Base-by-base conservation (phyloP, 2,329 filamentous ascomycete species). In the Nigrospora sphaerica region DNA sequence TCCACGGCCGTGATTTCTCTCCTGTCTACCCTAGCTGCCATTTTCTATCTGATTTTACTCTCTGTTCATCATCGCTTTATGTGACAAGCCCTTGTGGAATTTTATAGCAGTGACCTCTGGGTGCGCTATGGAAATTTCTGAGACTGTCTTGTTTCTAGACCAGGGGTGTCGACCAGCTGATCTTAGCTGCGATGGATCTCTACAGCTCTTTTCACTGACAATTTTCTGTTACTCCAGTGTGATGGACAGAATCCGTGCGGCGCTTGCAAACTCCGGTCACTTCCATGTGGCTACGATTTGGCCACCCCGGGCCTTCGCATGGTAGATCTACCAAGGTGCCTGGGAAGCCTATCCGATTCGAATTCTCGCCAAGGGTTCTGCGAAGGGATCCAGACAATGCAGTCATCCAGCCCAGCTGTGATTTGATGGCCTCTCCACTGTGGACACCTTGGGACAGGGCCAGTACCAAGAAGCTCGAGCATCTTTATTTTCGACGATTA, bases 161-260 rank as follows among this genome's bases (percentile, higher is more conserved):
- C 19, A 23, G 4, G n/a, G 19, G 19, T 23, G 7, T 23, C 19
- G 4, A 23, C 19, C 19, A 23, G 19, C 19, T 23, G 4, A 23
- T 23, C 40, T 19, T 18, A 42, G 32, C 18, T 31, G n/a, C 28
- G 34, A 32, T 12, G 19, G 7, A 7, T n/a, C n/a, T n/a, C n/a
- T n/a, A n/a, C n/a, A n/a, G n/a, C n/a, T n/a, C 7, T 7, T 23
- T 23, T 23, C 44, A 38, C 44, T 51, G 42, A 51, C 44, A 28
- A 39, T 38, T 37, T 38, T 35, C n/a, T 6, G 4, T 28, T 17
- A 4, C 9, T 4, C 28, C 18, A 83, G 79, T 83, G 79, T 62
- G 78, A 83, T 62, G 79, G 78, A 31, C 57, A 70, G 40, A 70
- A 67, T 43, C 79, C 78, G 34, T 84, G 80, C 61, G 72, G 71